Percentiles rank a stretch among this genome's conserved stretches.
These are phyloP conservation scores for Pugionium cornutum DNA, from an alignment of 345 rosid genomes.

Conservation along the genomic window DNA sequence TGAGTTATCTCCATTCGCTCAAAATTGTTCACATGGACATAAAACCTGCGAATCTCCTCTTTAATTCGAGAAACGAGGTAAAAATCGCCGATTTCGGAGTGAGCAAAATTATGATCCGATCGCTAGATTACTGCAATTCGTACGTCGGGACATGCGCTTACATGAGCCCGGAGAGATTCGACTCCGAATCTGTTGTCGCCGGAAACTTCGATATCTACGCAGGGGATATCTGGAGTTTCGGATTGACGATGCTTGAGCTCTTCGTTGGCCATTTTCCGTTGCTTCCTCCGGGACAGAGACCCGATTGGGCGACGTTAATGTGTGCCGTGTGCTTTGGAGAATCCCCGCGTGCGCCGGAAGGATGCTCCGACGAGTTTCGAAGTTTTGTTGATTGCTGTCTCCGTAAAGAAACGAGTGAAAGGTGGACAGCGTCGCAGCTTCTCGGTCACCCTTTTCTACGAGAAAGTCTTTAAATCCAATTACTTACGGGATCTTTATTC, in stretches of 20 bases:
- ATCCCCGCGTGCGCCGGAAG: conserved; percentile 58
- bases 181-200: conserved; percentile 52
- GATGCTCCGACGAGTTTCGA: conserved; percentile 61
- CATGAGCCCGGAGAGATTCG: conserved; percentile 85
- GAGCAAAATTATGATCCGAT: conserved; percentile 62
- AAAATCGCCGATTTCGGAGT: conserved; percentile 85
- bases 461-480: background rate
- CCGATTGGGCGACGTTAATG: conserved; percentile 82
- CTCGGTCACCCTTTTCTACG: conserved; percentile 63
- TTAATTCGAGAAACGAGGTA: conserved; percentile 52
- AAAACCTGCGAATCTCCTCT: conserved; percentile 75
- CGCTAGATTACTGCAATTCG: conserved; percentile 66
- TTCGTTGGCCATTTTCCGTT: conserved; percentile 67
- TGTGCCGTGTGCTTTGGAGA: conserved; percentile 79
- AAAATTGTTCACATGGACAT: conserved; percentile 75
- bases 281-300: conserved; percentile 57
- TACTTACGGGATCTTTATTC: background rate
- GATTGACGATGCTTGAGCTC: conserved; percentile 67
- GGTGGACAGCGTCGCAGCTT: conserved; percentile 68
- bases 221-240: conserved; percentile 80
- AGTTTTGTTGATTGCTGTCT: conserved; percentile 65
- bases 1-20: conserved; percentile 56
- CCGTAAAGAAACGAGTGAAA: conserved; percentile 61
- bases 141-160: conserved; percentile 85
- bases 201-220: conserved; percentile 66